phyloP scores from a whole-genome alignment of 106 monocot species.

The Allium cepa region DNA sequence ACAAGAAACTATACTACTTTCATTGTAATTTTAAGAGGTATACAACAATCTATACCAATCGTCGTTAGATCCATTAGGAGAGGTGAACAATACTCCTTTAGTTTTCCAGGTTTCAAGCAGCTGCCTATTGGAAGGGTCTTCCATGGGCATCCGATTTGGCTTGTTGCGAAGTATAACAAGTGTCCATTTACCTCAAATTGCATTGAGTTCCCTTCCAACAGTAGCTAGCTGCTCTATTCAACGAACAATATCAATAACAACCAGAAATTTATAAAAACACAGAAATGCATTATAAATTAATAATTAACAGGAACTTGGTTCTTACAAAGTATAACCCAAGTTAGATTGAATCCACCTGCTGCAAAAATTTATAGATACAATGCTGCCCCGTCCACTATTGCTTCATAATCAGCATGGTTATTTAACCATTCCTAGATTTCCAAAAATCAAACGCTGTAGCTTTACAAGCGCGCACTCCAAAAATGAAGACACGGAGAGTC shows the following conservation, averaged over 20 bases:
- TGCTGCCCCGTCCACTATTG: slow-evolving; percentile 74
- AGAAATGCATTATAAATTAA: neutral
- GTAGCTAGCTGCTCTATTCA: slow-evolving; percentile 64
- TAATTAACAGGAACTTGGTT: slow-evolving; percentile 32
- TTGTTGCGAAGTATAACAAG: slow-evolving; percentile 78
- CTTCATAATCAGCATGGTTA: slow-evolving; percentile 49
- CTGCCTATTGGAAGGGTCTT: slow-evolving; percentile 48
- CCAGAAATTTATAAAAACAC: neutral
- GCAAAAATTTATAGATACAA: slow-evolving; percentile 77
- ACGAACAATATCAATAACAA: slow-evolving; percentile 8
- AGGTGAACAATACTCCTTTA: slow-evolving; percentile 58
- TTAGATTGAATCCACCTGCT: slow-evolving; percentile 76
- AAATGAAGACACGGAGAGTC: too few relatives aligned
- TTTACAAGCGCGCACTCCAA: slow-evolving; percentile 3
- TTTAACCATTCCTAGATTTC: slow-evolving; percentile 71
- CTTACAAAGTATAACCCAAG: slow-evolving; percentile 73
- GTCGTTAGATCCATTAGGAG: slow-evolving; percentile 93
- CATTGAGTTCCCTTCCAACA: slow-evolving; percentile 52
- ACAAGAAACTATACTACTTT: too few relatives aligned
- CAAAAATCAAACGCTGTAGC: slow-evolving; percentile 1
- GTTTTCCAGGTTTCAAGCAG: slow-evolving; percentile 57
- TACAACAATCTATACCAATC: slow-evolving; percentile 51
- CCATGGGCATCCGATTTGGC: slow-evolving; percentile 49
- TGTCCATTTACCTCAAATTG: slow-evolving; percentile 53
- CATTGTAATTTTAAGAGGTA: too few relatives aligned